phyloP scores from a whole-genome alignment of 2,329 filamentous ascomycete genomes.

The Clathrospora elynae region DNA sequence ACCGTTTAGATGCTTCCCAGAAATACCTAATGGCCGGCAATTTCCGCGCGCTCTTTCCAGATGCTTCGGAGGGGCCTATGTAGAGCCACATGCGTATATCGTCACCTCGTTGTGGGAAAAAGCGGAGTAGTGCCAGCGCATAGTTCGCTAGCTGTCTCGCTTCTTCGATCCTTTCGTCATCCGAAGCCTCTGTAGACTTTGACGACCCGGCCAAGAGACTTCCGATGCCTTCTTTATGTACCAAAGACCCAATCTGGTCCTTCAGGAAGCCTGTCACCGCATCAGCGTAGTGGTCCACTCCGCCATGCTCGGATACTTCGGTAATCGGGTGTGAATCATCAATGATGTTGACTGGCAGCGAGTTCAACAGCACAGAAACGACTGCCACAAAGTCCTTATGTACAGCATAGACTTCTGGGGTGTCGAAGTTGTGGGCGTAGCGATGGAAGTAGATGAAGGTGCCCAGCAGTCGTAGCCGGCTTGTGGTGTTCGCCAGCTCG shows the following conservation, averaged over 20 bases:
- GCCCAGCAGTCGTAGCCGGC: constrained; percentile 62
- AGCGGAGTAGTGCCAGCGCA: constrained; percentile 80
- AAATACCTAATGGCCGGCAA: constrained; percentile 80
- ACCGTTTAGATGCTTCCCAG: constrained; percentile 70
- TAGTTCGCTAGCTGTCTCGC: constrained; percentile 82
- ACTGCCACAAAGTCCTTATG: constrained; percentile 62
- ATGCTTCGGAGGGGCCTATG: constrained; percentile 66
- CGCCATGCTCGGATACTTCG: constrained; percentile 35
- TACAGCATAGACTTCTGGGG: constrained; percentile 48
- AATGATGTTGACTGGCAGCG: constrained; percentile 61
- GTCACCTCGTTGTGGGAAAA: constrained; percentile 80
- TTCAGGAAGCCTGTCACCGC: constrained; percentile 60
- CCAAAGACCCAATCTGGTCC: constrained; percentile 69
- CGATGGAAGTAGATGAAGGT: constrained; percentile 65
- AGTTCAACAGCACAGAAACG: constrained; percentile 61
- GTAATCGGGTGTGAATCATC: constrained; percentile 51
- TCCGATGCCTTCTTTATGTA: constrained; percentile 76
- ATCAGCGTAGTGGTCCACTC: constrained; percentile 24
- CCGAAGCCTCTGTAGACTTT: constrained; percentile 44
- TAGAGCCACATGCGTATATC: constrained; percentile 96
- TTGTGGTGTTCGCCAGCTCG: constrained; percentile 44
- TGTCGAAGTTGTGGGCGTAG: constrained; percentile 51
- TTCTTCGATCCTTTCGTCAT: constrained; percentile 56
- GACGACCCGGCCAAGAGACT: constrained; percentile 59
- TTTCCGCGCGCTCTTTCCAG: constrained; percentile 39